Evolutionary conservation across 805 yeast species (phyloP).

Genomic region (Cyberlindnera bimundalis): DNA sequence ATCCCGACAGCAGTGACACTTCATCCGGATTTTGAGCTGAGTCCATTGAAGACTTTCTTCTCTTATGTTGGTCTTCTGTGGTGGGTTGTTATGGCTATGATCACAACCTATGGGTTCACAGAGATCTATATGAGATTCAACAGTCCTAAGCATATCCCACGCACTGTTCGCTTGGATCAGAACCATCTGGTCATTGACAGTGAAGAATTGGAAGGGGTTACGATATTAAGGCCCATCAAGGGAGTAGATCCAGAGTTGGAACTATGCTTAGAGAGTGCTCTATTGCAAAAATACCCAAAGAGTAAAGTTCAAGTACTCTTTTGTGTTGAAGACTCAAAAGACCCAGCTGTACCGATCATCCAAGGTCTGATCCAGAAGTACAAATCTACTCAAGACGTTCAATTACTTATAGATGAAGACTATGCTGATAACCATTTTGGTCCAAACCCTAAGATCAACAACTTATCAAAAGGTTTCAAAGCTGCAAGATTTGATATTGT

Average conservation of each 20-base stretch:
- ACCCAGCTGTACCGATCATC: conserved; percentile 63
- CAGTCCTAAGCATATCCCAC: conserved; percentile 17
- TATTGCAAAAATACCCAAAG: conserved; percentile 63
- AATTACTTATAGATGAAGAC: conserved; percentile 49
- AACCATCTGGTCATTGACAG: conserved; percentile 10
- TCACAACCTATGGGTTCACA: conserved; percentile 22
- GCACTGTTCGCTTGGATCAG: conserved; percentile 4
- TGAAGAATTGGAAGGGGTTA: conserved; percentile 56
- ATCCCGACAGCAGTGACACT: background rate
- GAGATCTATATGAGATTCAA: conserved; percentile 25
- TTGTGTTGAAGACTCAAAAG: conserved; percentile 63
- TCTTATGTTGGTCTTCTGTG: conserved; percentile 24
- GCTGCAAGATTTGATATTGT: conserved; percentile 66
- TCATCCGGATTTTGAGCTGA: background rate
- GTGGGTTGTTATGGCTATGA: conserved; percentile 23
- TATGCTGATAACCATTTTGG: conserved; percentile 51
- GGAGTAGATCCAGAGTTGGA: conserved; percentile 78
- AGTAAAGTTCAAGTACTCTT: conserved; percentile 64
- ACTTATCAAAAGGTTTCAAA: conserved; percentile 75
- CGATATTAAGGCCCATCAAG: conserved; percentile 77
- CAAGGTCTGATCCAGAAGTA: conserved; percentile 45
- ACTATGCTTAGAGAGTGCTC: conserved; percentile 62
- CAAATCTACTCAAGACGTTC: conserved; percentile 51
- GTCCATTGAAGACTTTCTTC: conserved; percentile 1
- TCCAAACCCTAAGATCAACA: conserved; percentile 87